Evolutionary conservation across 2,329 filamentous ascomycete genomes (phyloP), one percentile per base, ranked within the genome.

Genomic region (Aspergillus felis): DNA sequence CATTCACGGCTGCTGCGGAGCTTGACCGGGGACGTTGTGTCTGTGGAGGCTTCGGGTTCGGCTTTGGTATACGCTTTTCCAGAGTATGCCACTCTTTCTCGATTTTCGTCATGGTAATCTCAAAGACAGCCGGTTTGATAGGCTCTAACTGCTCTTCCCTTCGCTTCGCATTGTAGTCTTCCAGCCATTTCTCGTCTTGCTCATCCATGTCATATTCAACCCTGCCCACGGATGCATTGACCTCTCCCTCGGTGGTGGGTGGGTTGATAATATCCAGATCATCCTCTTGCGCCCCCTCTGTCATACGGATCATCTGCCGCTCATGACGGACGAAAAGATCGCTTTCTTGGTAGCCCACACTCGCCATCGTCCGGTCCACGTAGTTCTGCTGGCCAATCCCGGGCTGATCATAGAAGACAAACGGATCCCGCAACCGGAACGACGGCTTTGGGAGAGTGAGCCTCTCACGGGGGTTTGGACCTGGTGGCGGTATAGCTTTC

Each of bases 151-250:
- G 86, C 64, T 89, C 84, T 25, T 84, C 82, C 70, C 87, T 90
- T 57, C 94, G 86, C 66, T 89, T 86, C 12, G 80, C 77, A 67
- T 99, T 99, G 71, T 93, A 86, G 42, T 86, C 84, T 65, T 94
- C 89, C 27, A 99, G 80, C 94, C 94, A 99, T 78, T 92, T 91
- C 64, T 96, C 92, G 72, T 99, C 94, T 70, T 99, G 94, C 75
- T 99, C 94, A 70, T 99, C 94, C 94, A 99, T 99, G 73, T 99
- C 94, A 72, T 99, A 99, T 72, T 99, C 94, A 22, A 99, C 94
- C 56, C 91, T 87, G 12, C 91, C 91, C 42, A 95, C 83, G 4
- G 78, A 76, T 29, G 78, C 73, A 54, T 82, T 79, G 5, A 77
- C 71, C 49, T 90, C 87, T 8, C 82, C 83, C 51, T 90, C 88